Percentiles rank a stretch among this genome's conserved stretches.
Conservation (phyloP, 75 land plant genomes). For the Adiantum capillusveneris region DNA sequence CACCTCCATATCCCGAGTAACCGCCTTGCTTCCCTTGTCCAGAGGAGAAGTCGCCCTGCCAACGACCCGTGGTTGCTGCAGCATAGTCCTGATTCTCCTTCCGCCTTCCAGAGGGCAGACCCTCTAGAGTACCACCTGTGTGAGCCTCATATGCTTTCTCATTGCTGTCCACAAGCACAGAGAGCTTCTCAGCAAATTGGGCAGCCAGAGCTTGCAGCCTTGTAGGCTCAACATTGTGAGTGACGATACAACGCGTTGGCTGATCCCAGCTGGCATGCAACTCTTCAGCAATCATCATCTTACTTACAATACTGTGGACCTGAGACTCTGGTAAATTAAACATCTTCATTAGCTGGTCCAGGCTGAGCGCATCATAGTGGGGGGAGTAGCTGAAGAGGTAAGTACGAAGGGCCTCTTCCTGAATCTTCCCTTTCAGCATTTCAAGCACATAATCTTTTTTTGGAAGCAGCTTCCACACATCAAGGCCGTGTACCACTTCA, state of each 20-base stretch:
- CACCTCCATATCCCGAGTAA: slow-evolving; percentile 14
- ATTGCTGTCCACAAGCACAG: slow-evolving; percentile 68
- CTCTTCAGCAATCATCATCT: slow-evolving; percentile 85
- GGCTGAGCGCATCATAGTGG: slow-evolving; percentile 62
- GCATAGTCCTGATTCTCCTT: slow-evolving; percentile 67
- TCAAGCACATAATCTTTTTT: slow-evolving; percentile 52
- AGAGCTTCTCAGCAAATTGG: slow-evolving; percentile 67
- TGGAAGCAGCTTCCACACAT: slow-evolving; percentile 72
- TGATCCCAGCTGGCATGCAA: slow-evolving; percentile 88
- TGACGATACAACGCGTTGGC: slow-evolving; percentile 71
- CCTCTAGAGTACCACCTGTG: slow-evolving; percentile 72
- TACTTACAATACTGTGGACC: slow-evolving; percentile 72
- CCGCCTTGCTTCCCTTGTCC: slow-evolving; percentile 16
- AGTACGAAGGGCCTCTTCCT: slow-evolving; percentile 88
- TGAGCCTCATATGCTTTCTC: slow-evolving; percentile 71
- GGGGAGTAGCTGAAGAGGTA: slow-evolving; percentile 70
- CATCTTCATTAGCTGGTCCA: slow-evolving; percentile 68
- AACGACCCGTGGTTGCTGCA: slow-evolving; percentile 25
- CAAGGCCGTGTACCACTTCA: slow-evolving; percentile 55
- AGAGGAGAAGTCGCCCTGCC: slow-evolving; percentile 12
- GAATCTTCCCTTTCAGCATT: slow-evolving; percentile 75
- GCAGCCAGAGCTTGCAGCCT: slow-evolving; percentile 71
- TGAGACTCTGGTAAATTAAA: slow-evolving; percentile 64
- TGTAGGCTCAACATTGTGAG: slow-evolving; percentile 66
- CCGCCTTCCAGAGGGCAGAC: slow-evolving; percentile 35